Conservation (phyloP, 495 filamentous ascomycete species). For the Cryomyces antarcticus region DNA sequence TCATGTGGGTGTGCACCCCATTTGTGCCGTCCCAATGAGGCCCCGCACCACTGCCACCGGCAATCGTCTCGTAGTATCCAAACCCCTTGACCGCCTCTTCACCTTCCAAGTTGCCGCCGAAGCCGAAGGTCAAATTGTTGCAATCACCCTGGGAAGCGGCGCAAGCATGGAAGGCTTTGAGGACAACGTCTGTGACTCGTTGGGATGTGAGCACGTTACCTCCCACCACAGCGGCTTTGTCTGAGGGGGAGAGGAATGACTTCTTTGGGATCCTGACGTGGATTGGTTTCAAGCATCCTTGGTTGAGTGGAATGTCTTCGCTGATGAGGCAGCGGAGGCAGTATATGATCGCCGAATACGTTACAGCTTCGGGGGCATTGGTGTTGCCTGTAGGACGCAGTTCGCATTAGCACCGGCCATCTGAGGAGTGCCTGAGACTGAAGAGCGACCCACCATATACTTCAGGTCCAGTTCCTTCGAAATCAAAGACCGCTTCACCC, state of each 20-base stretch:
- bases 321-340: slow-evolving; percentile 81
- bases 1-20: slow-evolving; percentile 94
- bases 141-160: slow-evolving; percentile 83
- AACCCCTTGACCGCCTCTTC: slow-evolving; percentile 48
- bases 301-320: slow-evolving; percentile 88
- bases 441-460: slow-evolving; percentile 42
- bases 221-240: slow-evolving; percentile 80
- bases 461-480: slow-evolving; percentile 74
- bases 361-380: slow-evolving; percentile 88
- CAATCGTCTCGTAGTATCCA: slow-evolving; percentile 96
- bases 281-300: slow-evolving; percentile 82
- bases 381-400: slow-evolving; percentile 37
- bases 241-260: slow-evolving; percentile 69
- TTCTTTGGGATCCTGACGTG: slow-evolving; percentile 64
- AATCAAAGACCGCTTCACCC: slow-evolving; percentile 82
- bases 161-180: slow-evolving; percentile 76
- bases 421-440: background rate
- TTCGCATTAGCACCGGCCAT: background rate
- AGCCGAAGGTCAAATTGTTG: slow-evolving; percentile 78
- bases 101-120: slow-evolving; percentile 43
- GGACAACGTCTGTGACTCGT: slow-evolving; percentile 82
- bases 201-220: slow-evolving; percentile 88
- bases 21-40: slow-evolving; percentile 72
- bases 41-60: slow-evolving; percentile 78
- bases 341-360: slow-evolving; percentile 92